A percentile compares a stretch with the other conserved stretches of the same genome.
phyloP scores from a whole-genome alignment of 2,329 filamentous ascomycete species.

The Trichoderma sp. region DNA sequence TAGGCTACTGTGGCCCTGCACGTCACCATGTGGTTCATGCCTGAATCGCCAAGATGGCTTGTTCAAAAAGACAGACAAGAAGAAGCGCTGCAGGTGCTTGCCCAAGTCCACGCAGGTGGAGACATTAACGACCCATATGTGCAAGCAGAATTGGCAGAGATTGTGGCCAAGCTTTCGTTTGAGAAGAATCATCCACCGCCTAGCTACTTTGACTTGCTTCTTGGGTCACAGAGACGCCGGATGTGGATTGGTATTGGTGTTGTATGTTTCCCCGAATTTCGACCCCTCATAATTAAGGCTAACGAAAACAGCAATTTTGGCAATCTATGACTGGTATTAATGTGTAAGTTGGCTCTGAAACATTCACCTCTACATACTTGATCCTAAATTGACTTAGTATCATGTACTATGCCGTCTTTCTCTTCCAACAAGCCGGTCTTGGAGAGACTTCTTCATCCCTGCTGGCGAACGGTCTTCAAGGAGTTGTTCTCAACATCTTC shows the following conservation, averaged over 20 bases:
- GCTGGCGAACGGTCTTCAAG: conserved; percentile 19
- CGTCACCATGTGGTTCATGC: conserved; percentile 19
- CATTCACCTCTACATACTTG: too few species aligned
- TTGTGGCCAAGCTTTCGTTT: conserved; percentile 18
- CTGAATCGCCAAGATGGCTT: conserved; percentile 14
- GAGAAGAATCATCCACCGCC: conserved; percentile 17
- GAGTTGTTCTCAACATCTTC: conserved; percentile 20
- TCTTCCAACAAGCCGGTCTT: conserved; percentile 20
- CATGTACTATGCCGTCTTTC: conserved; percentile 21
- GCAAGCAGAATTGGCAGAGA: conserved; percentile 11
- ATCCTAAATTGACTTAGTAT: conserved; percentile 8
- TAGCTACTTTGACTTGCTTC: conserved; percentile 15
- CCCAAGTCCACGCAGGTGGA: background rate
- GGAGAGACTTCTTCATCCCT: conserved; percentile 19
- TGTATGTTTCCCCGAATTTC: background rate
- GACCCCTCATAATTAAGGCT: background rate
- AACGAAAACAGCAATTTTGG: conserved; percentile 18
- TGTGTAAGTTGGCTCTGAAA: background rate
- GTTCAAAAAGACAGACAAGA: conserved; percentile 17
- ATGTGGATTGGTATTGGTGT: conserved; percentile 21
- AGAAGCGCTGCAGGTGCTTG: conserved; percentile 6
- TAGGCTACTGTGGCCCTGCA: conserved; percentile 15
- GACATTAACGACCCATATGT: conserved; percentile 12
- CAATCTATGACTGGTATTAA: conserved; percentile 21
- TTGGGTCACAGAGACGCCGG: conserved; percentile 16